phyloP scores from a whole-genome alignment of 2,329 filamentous ascomycete genomes.

The Pleoardoris graminearum region DNA sequence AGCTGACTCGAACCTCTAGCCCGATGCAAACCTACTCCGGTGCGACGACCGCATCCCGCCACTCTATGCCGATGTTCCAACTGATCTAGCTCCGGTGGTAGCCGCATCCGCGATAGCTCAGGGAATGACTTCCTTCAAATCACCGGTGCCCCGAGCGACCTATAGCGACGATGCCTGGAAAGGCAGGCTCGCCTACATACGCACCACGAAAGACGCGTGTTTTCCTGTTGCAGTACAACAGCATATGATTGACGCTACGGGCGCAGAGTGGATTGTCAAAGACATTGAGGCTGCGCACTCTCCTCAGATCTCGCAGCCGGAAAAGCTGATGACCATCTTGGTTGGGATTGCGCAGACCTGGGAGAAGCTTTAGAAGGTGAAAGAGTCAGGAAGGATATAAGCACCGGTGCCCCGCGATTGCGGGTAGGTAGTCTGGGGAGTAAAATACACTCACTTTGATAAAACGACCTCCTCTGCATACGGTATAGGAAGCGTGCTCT shows the following conservation, averaged over 20 bases:
- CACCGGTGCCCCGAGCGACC: constrained; percentile 17
- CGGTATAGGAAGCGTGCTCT: too few relatives aligned
- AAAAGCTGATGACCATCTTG: constrained; percentile 29
- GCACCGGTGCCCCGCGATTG: too few relatives aligned
- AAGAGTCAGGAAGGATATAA: too few relatives aligned
- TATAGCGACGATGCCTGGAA: constrained; percentile 22
- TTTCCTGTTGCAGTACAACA: constrained; percentile 35
- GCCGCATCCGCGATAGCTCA: constrained; percentile 22
- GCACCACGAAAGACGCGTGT: constrained; percentile 28
- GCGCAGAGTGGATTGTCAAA: constrained; percentile 31
- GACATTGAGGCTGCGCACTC: constrained; percentile 42
- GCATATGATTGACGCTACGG: constrained; percentile 26
- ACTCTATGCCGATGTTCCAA: constrained; percentile 20
- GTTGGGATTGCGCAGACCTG: constrained; percentile 18
- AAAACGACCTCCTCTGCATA: too few relatives aligned
- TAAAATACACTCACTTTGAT: too few relatives aligned
- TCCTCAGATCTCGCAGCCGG: constrained; percentile 45
- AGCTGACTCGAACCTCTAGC: constrained; percentile 1
- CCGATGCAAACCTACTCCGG: constrained; percentile 19
- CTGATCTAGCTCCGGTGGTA: constrained; percentile 13
- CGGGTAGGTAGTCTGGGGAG: too few relatives aligned
- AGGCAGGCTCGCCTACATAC: constrained; percentile 20
- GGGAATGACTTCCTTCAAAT: constrained; percentile 22
- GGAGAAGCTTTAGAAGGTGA: neutral
- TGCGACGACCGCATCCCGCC: constrained; percentile 25